Conservation (phyloP, 306 rosid genomes). For the Pyrus bretschneideri region DNA sequence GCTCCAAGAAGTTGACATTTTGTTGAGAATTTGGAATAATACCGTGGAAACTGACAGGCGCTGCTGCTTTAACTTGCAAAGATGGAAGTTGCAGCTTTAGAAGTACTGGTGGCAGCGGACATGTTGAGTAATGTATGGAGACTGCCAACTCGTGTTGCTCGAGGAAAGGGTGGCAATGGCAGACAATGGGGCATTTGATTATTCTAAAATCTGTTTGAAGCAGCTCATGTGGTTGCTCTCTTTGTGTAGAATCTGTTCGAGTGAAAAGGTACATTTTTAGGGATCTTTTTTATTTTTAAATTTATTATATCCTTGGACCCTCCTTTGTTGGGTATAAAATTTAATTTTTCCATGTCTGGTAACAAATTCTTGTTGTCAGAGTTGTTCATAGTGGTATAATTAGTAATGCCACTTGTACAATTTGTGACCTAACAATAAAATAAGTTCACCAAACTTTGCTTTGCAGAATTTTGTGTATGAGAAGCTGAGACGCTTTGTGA, state of each 20-base stretch:
- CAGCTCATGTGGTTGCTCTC: constrained; percentile 43
- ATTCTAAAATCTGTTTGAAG: constrained; percentile 27
- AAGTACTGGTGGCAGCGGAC: constrained; percentile 43
- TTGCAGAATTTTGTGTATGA: neutral
- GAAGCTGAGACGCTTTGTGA: fast-evolving
- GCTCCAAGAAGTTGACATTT: constrained; percentile 54
- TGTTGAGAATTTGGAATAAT: neutral
- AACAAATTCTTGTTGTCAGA: constrained; percentile 35
- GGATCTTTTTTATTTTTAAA: neutral
- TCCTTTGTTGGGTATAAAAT: constrained; percentile 20
- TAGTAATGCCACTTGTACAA: constrained; percentile 6
- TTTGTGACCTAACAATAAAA: neutral
- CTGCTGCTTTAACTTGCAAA: constrained; percentile 19
- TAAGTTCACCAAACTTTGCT: neutral
- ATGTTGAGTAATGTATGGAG: constrained; percentile 65
- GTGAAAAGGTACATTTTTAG: constrained; percentile 24
- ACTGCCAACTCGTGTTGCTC: constrained; percentile 62
- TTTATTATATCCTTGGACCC: constrained; percentile 9
- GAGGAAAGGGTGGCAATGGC: constrained; percentile 63
- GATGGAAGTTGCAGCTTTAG: constrained; percentile 36
- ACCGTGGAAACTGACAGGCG: neutral
- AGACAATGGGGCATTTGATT: constrained; percentile 59
- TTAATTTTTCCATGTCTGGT: constrained; percentile 14
- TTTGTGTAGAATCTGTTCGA: constrained; percentile 28
- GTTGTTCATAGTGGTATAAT: constrained; percentile 21